Evolutionary conservation across 257 asterid species (phyloP).

Genomic region (Salvia rosmarinus): DNA sequence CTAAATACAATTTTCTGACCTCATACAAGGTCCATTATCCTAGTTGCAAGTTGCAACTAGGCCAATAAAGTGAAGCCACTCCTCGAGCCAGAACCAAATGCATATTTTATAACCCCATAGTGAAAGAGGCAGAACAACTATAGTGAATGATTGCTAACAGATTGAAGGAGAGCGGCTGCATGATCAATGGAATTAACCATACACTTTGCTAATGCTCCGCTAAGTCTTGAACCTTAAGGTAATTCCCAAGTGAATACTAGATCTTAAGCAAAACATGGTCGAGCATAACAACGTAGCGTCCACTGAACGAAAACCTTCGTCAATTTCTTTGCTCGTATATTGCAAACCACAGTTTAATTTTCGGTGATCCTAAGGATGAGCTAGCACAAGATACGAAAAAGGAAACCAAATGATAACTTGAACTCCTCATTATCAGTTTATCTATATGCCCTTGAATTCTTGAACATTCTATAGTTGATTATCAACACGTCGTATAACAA

Average conservation of each 20-base stretch:
- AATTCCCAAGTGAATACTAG: not conserved
- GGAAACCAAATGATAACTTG: not conserved
- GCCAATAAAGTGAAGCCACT: too few relatives aligned
- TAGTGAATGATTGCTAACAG: too few relatives aligned
- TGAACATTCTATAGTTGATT: not conserved
- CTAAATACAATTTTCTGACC: not conserved
- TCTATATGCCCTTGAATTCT: not conserved
- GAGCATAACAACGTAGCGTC: not conserved
- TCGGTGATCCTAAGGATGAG: not conserved
- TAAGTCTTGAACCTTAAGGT: too few relatives aligned
- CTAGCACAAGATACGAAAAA: not conserved
- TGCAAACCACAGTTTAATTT: not conserved
- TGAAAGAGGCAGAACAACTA: too few relatives aligned
- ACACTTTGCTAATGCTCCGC: too few relatives aligned
- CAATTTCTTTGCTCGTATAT: not conserved
- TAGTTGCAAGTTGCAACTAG: constrained; percentile 8
- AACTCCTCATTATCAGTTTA: not conserved
- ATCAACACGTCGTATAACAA: not conserved
- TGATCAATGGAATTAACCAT: too few relatives aligned
- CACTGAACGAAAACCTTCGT: not conserved
- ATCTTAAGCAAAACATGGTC: not conserved
- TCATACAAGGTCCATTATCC: constrained; percentile 6
- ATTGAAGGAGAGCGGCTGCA: too few relatives aligned
- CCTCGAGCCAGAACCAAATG: too few relatives aligned
- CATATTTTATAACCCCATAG: too few relatives aligned